Percentiles rank a stretch among this genome's conserved stretches.
phyloP scores from a whole-genome alignment of 345 rosid genomes.

The Pugionium cornutum region DNA sequence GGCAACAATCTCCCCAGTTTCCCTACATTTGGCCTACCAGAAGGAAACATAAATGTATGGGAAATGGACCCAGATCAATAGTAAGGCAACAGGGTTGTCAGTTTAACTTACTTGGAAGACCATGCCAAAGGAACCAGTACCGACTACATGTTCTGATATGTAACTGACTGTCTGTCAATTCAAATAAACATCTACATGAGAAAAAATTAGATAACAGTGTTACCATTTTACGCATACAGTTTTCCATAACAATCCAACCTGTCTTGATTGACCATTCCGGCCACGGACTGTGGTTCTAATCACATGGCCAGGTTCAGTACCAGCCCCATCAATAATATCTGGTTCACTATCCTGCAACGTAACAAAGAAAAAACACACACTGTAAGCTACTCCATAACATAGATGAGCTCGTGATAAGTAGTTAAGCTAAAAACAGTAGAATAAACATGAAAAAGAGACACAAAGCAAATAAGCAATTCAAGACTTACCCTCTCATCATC shows the following conservation, averaged over 20 bases:
- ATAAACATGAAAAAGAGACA: constrained; percentile 4
- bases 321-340: constrained; percentile 84
- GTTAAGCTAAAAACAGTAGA: constrained; percentile 2
- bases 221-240: constrained; percentile 16
- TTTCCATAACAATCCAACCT: constrained; percentile 65
- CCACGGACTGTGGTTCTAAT: constrained; percentile 88
- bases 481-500: constrained; percentile 83
- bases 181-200: constrained; percentile 34
- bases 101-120: constrained; percentile 72
- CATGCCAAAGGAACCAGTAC: constrained; percentile 95
- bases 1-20: constrained; percentile 91
- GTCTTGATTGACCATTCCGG: constrained; percentile 88
- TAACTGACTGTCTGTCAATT: constrained; percentile 71
- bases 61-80: not conserved
- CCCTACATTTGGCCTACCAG: constrained; percentile 91
- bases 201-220: constrained; percentile 16
- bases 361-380: constrained; percentile 9
- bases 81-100: constrained; percentile 17
- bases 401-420: constrained; percentile 5
- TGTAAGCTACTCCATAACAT: not conserved
- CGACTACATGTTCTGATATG: constrained; percentile 87
- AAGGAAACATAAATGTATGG: constrained; percentile 31
- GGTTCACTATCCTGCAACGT: constrained; percentile 87
- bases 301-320: constrained; percentile 89
- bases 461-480: constrained; percentile 22